phyloP scores from a whole-genome alignment of 805 yeast species.

The Candida coleopterorum region DNA sequence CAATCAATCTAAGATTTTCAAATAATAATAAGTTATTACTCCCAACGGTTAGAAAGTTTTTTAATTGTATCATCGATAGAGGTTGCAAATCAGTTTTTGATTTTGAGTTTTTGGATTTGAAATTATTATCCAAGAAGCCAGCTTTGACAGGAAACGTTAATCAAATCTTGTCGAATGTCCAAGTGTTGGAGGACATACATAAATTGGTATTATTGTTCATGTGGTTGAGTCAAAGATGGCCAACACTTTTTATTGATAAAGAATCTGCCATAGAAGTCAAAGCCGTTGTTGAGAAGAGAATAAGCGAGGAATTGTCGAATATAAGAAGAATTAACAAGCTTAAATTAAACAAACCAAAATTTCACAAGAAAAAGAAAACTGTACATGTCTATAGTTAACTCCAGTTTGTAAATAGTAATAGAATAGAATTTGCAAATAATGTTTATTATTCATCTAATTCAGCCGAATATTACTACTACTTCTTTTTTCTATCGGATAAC shows the following conservation, averaged over 20 bases:
- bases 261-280: constrained; percentile 71
- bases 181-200: constrained; percentile 58
- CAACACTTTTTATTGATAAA: constrained; percentile 70
- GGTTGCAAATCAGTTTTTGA: constrained; percentile 54
- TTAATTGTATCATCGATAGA: constrained; percentile 52
- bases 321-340: constrained; percentile 3
- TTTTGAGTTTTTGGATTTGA: constrained; percentile 29
- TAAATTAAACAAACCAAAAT: neutral
- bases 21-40: constrained; percentile 30
- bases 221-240: constrained; percentile 88
- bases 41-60: constrained; percentile 40
- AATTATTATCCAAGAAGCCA: constrained; percentile 19
- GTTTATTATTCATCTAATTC: too few species aligned
- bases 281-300: constrained; percentile 59
- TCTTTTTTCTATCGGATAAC: too few species aligned
- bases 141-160: constrained; percentile 5
- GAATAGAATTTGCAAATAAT: neutral
- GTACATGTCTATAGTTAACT: too few species aligned
- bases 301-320: constrained; percentile 41
- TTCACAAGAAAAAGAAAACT: too few species aligned
- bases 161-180: neutral
- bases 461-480: too few species aligned
- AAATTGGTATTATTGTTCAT: constrained; percentile 61
- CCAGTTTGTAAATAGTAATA: neutral
- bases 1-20: constrained; percentile 33